These are phyloP conservation scores for Bathelium albidoporum DNA, from an alignment of 495 filamentous ascomycete species.

Conservation along the genomic window DNA sequence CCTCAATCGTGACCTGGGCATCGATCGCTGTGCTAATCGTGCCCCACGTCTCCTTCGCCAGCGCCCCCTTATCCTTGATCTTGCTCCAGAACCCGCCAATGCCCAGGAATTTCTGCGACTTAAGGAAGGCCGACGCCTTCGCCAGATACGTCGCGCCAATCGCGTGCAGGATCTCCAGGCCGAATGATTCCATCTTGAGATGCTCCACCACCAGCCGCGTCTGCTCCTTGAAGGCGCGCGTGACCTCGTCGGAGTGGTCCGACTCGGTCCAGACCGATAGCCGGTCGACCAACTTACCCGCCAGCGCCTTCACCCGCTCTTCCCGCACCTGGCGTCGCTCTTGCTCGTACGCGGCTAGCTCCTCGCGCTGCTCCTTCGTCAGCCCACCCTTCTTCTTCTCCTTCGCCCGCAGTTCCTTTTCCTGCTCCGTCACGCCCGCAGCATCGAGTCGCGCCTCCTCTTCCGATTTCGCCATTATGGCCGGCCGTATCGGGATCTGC, in stretches of 20 bases:
- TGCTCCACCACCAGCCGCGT: constrained; percentile 93
- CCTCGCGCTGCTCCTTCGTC: constrained; percentile 81
- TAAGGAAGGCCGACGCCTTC: constrained; percentile 78
- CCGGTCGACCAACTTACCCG: constrained; percentile 76
- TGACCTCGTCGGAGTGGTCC: constrained; percentile 78
- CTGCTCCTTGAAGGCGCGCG: constrained; percentile 82
- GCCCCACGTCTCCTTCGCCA: constrained; percentile 96
- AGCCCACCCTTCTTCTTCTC: constrained; percentile 83
- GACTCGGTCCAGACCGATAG: constrained; percentile 96
- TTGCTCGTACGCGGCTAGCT: constrained; percentile 74
- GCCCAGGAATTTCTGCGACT: constrained; percentile 92
- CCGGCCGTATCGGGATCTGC: constrained; percentile 59
- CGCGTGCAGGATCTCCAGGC: constrained; percentile 91
- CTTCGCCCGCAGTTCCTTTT: constrained; percentile 66
- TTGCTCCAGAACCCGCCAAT: constrained; percentile 88
- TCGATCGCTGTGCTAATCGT: constrained; percentile 97
- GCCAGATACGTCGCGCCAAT: constrained; percentile 81
- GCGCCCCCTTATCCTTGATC: constrained; percentile 91
- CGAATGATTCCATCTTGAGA: constrained; percentile 98
- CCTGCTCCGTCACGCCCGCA: constrained; percentile 61
- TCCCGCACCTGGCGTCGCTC: constrained; percentile 79
- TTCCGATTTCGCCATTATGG: constrained; percentile 80
- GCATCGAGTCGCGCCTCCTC: constrained; percentile 67
- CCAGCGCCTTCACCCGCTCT: constrained; percentile 75
- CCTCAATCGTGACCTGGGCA: constrained; percentile 96